These are phyloP conservation scores for Colletotrichum somersetense DNA, from an alignment of 2,329 filamentous ascomycete genomes.

Conservation along the genomic window DNA sequence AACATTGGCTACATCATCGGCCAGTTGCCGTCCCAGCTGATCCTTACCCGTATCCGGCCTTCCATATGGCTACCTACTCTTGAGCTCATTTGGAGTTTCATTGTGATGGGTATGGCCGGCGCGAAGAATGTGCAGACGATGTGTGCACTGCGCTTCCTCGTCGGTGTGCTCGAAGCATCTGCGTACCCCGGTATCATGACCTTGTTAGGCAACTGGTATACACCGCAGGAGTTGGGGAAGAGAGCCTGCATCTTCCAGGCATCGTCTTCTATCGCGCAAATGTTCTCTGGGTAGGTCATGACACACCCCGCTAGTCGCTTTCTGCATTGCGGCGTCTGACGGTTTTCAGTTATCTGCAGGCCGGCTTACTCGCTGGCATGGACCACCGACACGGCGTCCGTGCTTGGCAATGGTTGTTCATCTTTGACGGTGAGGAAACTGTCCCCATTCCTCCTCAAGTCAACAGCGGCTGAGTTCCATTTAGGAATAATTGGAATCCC, in stretches of 20 bases:
- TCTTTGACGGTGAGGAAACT: not conserved
- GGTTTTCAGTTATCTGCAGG: not conserved
- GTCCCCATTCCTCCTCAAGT: not conserved
- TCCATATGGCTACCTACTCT: conserved; percentile 56
- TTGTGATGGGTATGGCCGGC: conserved; percentile 54
- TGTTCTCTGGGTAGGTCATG: conserved; percentile 58
- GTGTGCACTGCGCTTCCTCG: conserved; percentile 58
- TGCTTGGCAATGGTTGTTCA: not conserved
- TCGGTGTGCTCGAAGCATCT: conserved; percentile 55
- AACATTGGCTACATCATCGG: conserved; percentile 71
- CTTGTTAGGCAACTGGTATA: conserved; percentile 60
- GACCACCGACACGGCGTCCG: not conserved
- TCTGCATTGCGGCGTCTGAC: not conserved
- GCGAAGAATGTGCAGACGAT: conserved; percentile 54
- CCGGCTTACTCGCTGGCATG: not conserved
- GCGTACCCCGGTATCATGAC: conserved; percentile 55
- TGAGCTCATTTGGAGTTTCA: conserved; percentile 51
- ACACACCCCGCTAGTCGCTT: not conserved
- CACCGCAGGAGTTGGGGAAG: conserved; percentile 57
- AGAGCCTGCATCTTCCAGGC: conserved; percentile 58
- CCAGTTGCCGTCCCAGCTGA: conserved; percentile 54
- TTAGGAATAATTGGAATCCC: conserved; percentile 42
- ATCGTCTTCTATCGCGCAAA: conserved; percentile 52
- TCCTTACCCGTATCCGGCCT: conserved; percentile 55
- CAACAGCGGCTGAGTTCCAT: not conserved